Evolutionary conservation across 2,329 filamentous ascomycete genomes (phyloP).

Genomic region (Neonectria ditissima): DNA sequence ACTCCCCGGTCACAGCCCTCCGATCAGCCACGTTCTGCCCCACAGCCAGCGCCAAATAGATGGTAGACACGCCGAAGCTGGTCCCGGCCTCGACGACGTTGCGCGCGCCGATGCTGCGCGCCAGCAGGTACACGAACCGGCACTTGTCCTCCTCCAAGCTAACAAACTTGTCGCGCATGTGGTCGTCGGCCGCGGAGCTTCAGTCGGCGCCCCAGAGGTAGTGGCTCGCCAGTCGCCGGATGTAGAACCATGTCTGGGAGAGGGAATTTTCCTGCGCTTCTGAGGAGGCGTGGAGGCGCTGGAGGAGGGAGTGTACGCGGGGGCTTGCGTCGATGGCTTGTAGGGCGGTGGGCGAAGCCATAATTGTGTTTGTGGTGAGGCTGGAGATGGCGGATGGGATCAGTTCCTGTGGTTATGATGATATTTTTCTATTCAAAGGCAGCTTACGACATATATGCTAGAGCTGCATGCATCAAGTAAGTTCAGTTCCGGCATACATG

Average conservation of each 20-base stretch:
- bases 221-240: constrained; percentile 36
- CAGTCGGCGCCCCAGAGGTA: constrained; percentile 42
- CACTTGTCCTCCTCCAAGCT: constrained; percentile 70
- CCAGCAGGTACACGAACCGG: constrained; percentile 66
- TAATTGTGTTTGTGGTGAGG: constrained; percentile 3
- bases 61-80: constrained; percentile 71
- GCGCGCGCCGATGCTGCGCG: constrained; percentile 60
- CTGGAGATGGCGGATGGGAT: neutral
- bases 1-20: constrained; percentile 29
- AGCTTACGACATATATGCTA: neutral
- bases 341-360: constrained; percentile 35
- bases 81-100: constrained; percentile 73
- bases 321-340: constrained; percentile 42
- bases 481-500: neutral
- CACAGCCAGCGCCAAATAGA: constrained; percentile 71
- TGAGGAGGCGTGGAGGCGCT: constrained; percentile 44
- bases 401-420: neutral
- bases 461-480: neutral
- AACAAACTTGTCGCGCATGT: constrained; percentile 69
- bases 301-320: constrained; percentile 43
- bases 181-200: constrained; percentile 46
- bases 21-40: constrained; percentile 56
- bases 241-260: constrained; percentile 45
- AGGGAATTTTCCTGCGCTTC: constrained; percentile 41
- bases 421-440: neutral